Percentiles rank a stretch among this genome's conserved stretches.
Conservation (phyloP, 129 eudicot genomes). For the Logfia minima region DNA sequence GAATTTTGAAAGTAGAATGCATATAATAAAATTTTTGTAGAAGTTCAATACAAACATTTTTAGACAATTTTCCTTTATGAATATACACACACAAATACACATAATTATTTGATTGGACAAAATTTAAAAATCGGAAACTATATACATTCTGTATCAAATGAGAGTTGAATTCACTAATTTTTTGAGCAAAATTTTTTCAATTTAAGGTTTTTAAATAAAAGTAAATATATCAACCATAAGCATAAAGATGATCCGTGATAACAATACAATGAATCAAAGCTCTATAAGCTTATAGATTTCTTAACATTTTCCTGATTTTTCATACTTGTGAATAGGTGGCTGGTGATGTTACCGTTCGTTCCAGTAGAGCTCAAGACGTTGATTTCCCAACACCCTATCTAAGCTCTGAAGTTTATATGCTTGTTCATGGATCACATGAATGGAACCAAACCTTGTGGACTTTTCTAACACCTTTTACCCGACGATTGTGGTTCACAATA, state of each 20-base stretch:
- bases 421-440: slow-evolving; percentile 24
- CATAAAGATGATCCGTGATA: too few species aligned
- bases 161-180: not conserved
- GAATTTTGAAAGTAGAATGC: too few species aligned
- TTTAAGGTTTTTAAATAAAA: too few species aligned
- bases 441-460: slow-evolving; percentile 32
- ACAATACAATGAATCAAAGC: not conserved
- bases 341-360: slow-evolving; percentile 26
- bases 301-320: not conserved
- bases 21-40: too few species aligned
- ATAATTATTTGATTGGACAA: too few species aligned
- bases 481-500: slow-evolving; percentile 25
- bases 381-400: slow-evolving; percentile 31
- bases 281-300: not conserved
- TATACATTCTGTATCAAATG: not conserved
- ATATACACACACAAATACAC: not conserved
- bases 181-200: too few species aligned
- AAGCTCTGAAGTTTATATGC: slow-evolving; percentile 35
- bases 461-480: slow-evolving; percentile 27
- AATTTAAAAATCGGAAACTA: not conserved
- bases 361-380: slow-evolving; percentile 10
- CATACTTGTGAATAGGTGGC: slow-evolving; percentile 22
- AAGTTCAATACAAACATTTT: too few species aligned
- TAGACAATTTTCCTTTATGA: not conserved
- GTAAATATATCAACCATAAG: too few species aligned